These are phyloP conservation scores for Mitosporidium daphniae DNA, from an alignment of 371 early-diverging fungal genomes.

Conservation along the genomic window DNA sequence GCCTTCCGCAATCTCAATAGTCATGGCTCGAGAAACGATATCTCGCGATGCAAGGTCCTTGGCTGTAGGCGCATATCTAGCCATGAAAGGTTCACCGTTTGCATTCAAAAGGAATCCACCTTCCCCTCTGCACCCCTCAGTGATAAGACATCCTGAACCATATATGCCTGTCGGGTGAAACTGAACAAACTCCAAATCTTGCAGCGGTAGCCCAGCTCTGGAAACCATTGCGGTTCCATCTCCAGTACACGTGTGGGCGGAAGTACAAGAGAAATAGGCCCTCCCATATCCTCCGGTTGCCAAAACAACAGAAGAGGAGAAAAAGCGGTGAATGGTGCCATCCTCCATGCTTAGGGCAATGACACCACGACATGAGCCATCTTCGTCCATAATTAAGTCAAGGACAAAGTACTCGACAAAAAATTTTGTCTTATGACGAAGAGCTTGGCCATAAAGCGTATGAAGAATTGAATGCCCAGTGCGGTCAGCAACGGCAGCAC, in stretches of 20 bases:
- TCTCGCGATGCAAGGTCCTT: conserved; percentile 86
- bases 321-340: conserved; percentile 75
- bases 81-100: conserved; percentile 56
- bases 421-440: conserved; percentile 64
- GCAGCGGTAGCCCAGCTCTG: conserved; percentile 14
- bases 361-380: conserved; percentile 59
- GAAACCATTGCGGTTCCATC: conserved; percentile 20
- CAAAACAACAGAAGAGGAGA: conserved; percentile 74
- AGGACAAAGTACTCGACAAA: conserved; percentile 91
- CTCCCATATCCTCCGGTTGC: conserved; percentile 93
- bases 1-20: conserved; percentile 79
- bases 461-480: conserved; percentile 88
- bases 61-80: conserved; percentile 84
- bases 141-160: conserved; percentile 81
- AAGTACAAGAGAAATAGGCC: conserved; percentile 85
- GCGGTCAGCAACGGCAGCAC: conserved; percentile 84
- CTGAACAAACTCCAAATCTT: conserved; percentile 18
- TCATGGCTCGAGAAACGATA: conserved; percentile 86
- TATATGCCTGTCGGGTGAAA: conserved; percentile 33
- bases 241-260: conserved; percentile 51
- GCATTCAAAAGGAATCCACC: conserved; percentile 16
- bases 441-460: conserved; percentile 76
- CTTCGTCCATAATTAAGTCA: conserved; percentile 85
- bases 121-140: conserved; percentile 39
- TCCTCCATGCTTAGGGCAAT: conserved; percentile 82